phyloP scores from a whole-genome alignment of 306 rosid species.

The Cicer arietinum region DNA sequence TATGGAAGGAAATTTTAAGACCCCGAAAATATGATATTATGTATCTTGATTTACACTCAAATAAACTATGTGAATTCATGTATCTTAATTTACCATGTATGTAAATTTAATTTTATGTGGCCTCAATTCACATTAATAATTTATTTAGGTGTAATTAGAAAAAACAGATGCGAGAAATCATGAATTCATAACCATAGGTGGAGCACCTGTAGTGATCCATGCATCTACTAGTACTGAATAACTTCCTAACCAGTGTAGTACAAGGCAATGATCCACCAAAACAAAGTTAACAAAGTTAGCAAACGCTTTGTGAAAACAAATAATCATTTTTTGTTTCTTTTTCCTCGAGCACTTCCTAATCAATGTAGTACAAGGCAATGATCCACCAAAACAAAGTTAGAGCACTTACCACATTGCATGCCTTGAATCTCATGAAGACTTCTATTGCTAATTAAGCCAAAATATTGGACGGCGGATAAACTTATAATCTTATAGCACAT shows the following conservation, averaged over 20 bases:
- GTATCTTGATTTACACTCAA: too few species aligned
- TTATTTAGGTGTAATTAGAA: too few species aligned
- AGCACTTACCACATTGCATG: not conserved
- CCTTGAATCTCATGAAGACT: conserved; percentile 21
- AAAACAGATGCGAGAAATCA: not conserved
- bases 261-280: not conserved
- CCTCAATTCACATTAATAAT: too few species aligned
- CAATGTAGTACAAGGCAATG: too few species aligned
- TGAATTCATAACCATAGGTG: not conserved
- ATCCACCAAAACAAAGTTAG: too few species aligned
- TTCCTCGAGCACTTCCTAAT: too few species aligned
- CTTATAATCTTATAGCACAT: too few species aligned
- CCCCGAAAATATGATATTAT: too few species aligned
- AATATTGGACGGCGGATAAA: too few species aligned
- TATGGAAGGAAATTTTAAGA: not conserved
- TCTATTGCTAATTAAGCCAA: conserved; percentile 3
- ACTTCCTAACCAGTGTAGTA: not conserved
- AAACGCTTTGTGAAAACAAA: not conserved
- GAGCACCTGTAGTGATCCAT: not conserved
- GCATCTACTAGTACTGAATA: not conserved
- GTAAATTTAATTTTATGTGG: too few species aligned
- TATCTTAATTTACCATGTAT: too few species aligned
- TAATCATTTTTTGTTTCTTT: not conserved
- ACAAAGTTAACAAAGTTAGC: conserved; percentile 16
- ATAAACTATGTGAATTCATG: too few species aligned